Percentiles rank a stretch among this genome's conserved stretches.
These are phyloP conservation scores for Roridomyces roridus DNA, from an alignment of 768 basidiomycete species.

Conservation along the genomic window DNA sequence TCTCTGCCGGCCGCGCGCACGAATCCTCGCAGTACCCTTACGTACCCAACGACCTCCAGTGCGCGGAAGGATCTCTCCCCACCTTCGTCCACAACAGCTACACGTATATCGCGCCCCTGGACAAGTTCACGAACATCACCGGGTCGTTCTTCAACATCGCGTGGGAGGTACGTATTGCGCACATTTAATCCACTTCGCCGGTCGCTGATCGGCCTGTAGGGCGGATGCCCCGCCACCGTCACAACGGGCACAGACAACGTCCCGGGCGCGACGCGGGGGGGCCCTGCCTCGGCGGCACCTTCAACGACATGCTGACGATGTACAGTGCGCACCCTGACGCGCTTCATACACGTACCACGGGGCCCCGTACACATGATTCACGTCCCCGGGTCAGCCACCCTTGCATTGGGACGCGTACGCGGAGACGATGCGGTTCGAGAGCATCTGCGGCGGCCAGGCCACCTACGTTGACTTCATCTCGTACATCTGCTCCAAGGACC, in stretches of 20 bases:
- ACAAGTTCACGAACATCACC: too few relatives aligned
- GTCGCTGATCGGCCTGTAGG: too few relatives aligned
- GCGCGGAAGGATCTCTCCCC: not conserved
- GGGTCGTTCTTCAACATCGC: too few relatives aligned
- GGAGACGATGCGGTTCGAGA: not conserved
- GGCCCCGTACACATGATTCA: conserved; percentile 1
- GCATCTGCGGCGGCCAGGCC: not conserved
- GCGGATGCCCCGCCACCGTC: too few relatives aligned
- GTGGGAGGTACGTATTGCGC: too few relatives aligned
- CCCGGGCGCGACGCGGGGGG: too few relatives aligned
- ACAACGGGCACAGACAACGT: too few relatives aligned
- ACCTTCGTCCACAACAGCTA: not conserved
- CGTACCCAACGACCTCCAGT: not conserved
- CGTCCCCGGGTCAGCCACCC: not conserved
- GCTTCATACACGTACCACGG: not conserved
- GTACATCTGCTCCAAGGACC: not conserved
- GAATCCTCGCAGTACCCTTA: too few relatives aligned
- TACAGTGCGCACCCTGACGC: not conserved
- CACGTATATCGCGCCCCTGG: not conserved
- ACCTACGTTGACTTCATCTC: not conserved
- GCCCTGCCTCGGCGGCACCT: too few relatives aligned
- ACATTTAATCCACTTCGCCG: too few relatives aligned
- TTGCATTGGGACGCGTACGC: not conserved
- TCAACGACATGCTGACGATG: too few relatives aligned
- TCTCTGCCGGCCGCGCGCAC: not conserved